Evolutionary conservation across 192 early-diverging fungal species (phyloP), one percentile per base, ranked within the genome.

Genomic region (Thoreauomyces humboldtii): DNA sequence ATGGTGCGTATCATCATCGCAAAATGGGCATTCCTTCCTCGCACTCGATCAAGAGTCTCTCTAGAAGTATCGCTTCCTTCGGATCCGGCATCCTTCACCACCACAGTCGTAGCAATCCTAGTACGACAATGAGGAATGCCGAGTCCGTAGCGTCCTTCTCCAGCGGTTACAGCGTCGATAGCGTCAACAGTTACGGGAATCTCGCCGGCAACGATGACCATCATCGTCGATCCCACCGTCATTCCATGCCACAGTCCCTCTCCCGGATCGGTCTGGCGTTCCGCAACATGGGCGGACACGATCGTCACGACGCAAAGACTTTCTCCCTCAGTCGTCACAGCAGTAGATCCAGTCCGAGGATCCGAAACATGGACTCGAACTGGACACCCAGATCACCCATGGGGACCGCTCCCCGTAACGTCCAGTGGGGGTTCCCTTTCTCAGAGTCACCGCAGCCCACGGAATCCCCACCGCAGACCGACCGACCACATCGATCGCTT

Each of bases 31-130:
- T 52, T 31, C 32, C 50, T 15, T 31, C 9, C 5, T 37, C 62
- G 7, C 21, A 21, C 9, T 63, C 61, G 9, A n/a, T 65, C 35
- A 22, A 28, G 41, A 1, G n/a, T 15, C 31, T 65, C 2, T 57
- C 51, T 22, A 55, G 34, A 65, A 65, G 63, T 43, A 21, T 65
- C 5, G 52, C 63, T n/a, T 65, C 63, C 7, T 65, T 65, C 27
- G 63, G 63, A 4, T 65, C 63, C 9, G 19, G 19, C 3, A n/a
- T 65, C 5, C 57, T 65, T 43, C n/a, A n/a, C n/a, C 36, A 57
- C 38, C 38, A 41, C n/a, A 56, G 15, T 29, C 50, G 63, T 11
- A 65, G 63, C 43, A 55, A 65, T 34, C 5, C 63, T 31, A 65
- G 63, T 29, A n/a, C 57, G 52, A 51, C 63, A 28, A 65, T 65